Evolutionary conservation across 2,329 filamentous ascomycete species (phyloP), one percentile per base, ranked within the genome.

Genomic region (Talaromyces pinophilus): DNA sequence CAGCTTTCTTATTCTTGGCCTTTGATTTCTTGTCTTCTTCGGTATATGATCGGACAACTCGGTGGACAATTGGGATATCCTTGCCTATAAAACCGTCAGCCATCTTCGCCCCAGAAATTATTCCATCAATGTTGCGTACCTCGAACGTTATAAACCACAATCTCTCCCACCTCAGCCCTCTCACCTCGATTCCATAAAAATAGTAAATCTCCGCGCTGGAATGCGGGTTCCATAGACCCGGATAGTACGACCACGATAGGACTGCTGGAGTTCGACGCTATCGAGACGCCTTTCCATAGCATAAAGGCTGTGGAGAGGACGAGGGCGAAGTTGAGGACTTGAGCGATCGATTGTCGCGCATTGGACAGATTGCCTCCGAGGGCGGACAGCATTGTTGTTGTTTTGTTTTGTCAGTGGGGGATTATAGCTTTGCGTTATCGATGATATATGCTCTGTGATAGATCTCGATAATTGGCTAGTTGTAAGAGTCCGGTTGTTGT

Each of bases 61-160:
- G 85, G 82, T 99, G 95, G 71, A 99, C 95, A 79, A 99, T 99
- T 35, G 95, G 95, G 70, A 99, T 98, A 71, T 97, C 92, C 84
- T 98, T 99, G 66, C 65, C 65, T 67, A 11, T 30, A 5, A 60
- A 25, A 38, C 8, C 10, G 28, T 44, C 38, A 63, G 46, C 46
- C 22, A 48, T 44, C 11, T 28, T 10, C 19, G 11, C 6, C 8
- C 11, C 13, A 28, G 5, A 7, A 15, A 19, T 8, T 19, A 15
- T 35, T 13, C 13, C 15, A 35, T 19, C 10, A 6, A 54, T n/a
- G 4, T 35, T 57, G 38, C 19, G 17, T 67, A 67, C 90, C 93
- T 77, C 88, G 87, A 63, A 97, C 91, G 76, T 96, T 96, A 80
- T 91, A 92, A 59, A 92, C 89, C 70, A 92, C 90, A 68, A 91